Percentiles rank a stretch among this genome's conserved stretches.
These are phyloP conservation scores for Pugionium cornutum DNA, from an alignment of 345 rosid genomes.

Conservation along the genomic window DNA sequence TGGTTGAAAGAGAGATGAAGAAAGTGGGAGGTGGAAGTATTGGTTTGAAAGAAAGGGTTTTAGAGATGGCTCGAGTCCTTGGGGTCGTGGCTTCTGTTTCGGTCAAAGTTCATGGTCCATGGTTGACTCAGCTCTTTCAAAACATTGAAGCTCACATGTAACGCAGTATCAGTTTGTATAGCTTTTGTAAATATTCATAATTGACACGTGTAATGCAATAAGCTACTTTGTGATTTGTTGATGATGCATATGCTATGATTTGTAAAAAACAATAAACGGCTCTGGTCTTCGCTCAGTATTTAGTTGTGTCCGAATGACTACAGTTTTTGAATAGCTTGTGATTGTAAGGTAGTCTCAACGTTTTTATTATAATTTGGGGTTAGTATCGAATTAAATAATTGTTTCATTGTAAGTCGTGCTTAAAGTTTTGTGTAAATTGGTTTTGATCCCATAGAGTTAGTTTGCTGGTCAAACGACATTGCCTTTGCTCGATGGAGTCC, in stretches of 20 bases:
- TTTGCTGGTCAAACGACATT: no score
- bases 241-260: neutral
- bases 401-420: no score
- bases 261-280: no score
- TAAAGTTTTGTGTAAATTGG: no score
- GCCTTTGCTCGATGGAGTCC: no score
- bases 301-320: no score
- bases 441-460: no score
- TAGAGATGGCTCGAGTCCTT: conserved; percentile 58
- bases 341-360: neutral
- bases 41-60: conserved; percentile 54
- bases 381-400: no score
- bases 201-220: neutral
- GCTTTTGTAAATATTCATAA: neutral
- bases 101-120: conserved; percentile 58
- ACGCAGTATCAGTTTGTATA: no score
- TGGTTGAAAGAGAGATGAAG: conserved; percentile 57
- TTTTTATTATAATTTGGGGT: no score
- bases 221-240: neutral
- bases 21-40: conserved; percentile 52
- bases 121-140: conserved; percentile 55
- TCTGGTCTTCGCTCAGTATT: no score
- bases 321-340: neutral
- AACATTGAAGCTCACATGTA: conserved; percentile 21
- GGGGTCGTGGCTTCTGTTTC: conserved; percentile 67